phyloP scores from a whole-genome alignment of 129 eudicot species.

The Centrapalus pauciflorus region DNA sequence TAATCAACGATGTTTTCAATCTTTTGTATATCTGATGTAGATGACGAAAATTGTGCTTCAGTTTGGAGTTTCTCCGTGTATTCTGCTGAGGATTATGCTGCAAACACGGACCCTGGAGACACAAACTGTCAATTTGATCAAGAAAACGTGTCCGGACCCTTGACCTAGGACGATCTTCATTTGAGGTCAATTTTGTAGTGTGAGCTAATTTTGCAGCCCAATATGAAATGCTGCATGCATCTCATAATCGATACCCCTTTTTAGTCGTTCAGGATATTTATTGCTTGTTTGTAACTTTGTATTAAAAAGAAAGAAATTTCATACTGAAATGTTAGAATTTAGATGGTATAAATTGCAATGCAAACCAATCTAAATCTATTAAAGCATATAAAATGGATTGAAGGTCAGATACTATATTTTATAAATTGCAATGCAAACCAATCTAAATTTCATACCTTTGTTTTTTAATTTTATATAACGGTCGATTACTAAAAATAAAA shows the following conservation, averaged over 20 bases:
- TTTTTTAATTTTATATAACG: no score
- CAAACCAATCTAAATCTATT: no score
- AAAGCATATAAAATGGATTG: no score
- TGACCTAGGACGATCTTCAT: constrained; percentile 5
- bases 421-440: no score
- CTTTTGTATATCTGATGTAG: constrained; percentile 25
- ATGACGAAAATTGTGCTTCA: constrained; percentile 78
- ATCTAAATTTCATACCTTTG: no score
- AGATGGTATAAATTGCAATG: no score
- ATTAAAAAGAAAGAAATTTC: no score
- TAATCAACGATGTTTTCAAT: not conserved
- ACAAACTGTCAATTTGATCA: constrained; percentile 22
- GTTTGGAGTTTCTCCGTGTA: constrained; percentile 74
- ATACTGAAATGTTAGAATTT: no score
- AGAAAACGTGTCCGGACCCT: constrained; percentile 8
- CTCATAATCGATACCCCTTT: no score
- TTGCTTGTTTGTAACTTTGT: not conserved
- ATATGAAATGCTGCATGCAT: not conserved
- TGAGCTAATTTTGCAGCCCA: not conserved
- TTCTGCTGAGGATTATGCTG: constrained; percentile 41
- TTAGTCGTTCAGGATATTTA: not conserved
- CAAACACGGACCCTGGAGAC: constrained; percentile 22
- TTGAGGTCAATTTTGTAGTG: constrained; percentile 2
- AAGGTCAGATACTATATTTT: no score
- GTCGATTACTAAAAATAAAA: no score